Evolutionary conservation across 768 basidiomycete genomes (phyloP), one percentile per base, ranked within the genome.

Genomic region (Kwoniella dendrophila): DNA sequence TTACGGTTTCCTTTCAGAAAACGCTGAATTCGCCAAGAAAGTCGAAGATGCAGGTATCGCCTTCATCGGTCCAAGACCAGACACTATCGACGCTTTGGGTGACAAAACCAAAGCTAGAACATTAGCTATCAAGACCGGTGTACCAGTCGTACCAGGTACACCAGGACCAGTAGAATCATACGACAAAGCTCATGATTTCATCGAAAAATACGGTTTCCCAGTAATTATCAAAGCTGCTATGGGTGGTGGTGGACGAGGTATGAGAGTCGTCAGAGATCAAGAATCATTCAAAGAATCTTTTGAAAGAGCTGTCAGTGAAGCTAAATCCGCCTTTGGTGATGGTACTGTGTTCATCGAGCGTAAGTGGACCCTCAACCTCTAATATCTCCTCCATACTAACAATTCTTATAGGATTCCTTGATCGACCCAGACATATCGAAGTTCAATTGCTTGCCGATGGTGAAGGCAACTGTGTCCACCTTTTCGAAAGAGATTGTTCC

Each of bases 201-300:
- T 96, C 77, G 86, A 94, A 70, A 90, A 99, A 81, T 87, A 94
- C 78, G 95, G 95, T 14, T 96, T 96, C 83, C 95, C 95, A 74
- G 92, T 99, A 56, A 97, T 99, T 79, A 97, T 99, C 86, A 99
- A 98, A 82, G 96, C 96, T 38, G 95, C 95, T 8, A 94, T 96
- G 90, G 95, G 95, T 61, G 95, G 94, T 61, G 95, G 95, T 71
- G 96, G 96, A 56, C 91, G 95, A 70, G 96, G 96, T 63, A 99
- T 98, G 96, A 90, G 96, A 73, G 95, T 99, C 58, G 96, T 99
- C 33, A 87, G 92, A 65, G 91, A 93, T 74, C 89, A 94, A 78
- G 87, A 88, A 30, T 89, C 92, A 70, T 97, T 98, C 84, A 84
- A 92, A 81, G 83, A 85, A 59, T 83, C 89, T 6, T 98, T 98